These are phyloP conservation scores for Auxenochlorella pyrenoidosa DNA, from an alignment of 139 green algal species.

Conservation along the genomic window DNA sequence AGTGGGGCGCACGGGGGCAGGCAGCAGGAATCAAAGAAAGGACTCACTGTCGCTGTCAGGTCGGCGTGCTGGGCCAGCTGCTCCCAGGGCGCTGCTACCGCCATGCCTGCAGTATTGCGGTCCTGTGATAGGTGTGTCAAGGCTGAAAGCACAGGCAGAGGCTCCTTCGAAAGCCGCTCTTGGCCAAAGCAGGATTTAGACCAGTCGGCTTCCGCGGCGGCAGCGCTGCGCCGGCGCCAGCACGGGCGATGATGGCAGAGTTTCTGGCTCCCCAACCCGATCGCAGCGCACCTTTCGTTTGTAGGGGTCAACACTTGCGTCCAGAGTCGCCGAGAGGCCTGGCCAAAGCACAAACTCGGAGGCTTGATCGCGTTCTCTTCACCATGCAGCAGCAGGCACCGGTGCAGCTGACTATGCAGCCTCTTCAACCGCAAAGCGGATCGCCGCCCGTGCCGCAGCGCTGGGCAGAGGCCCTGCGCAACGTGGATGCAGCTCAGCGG, in stretches of 20 bases:
- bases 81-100: conserved; percentile 3
- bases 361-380: too few relatives aligned
- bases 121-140: neutral
- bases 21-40: neutral
- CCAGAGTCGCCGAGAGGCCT: too few relatives aligned
- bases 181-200: too few relatives aligned
- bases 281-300: too few relatives aligned
- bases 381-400: neutral
- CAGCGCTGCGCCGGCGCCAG: too few relatives aligned
- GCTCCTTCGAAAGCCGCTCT: too few relatives aligned
- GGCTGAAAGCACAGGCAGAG: too few relatives aligned
- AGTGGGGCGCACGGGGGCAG: neutral
- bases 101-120: neutral
- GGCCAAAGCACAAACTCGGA: too few relatives aligned
- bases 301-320: too few relatives aligned
- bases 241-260: too few relatives aligned
- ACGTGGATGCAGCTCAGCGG: conserved; percentile 4
- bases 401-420: neutral
- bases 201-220: too few relatives aligned
- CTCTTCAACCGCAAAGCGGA: neutral
- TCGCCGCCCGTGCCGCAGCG: conserved; percentile 3
- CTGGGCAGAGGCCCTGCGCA: conserved; percentile 18
- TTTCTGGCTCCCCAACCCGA: too few relatives aligned
- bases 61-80: conserved; percentile 22
- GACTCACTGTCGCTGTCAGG: neutral